Evolutionary conservation across 2,329 filamentous ascomycete species (phyloP), one percentile per base, ranked within the genome.

Genomic region (Ophiostoma ulmi): DNA sequence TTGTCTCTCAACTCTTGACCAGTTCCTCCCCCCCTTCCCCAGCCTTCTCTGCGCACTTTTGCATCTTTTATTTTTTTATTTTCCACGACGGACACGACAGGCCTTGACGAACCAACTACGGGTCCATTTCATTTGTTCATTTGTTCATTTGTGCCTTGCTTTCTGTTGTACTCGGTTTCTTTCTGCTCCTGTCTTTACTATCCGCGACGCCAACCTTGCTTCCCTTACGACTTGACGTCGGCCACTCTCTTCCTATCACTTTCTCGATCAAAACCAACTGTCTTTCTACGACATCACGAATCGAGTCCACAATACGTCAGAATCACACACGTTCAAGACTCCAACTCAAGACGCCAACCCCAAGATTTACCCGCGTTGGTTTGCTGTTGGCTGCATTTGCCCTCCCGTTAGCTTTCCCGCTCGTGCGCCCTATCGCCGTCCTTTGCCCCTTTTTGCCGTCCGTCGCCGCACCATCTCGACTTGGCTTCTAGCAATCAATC

Each of bases 31-130:
- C 55, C 64, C 65, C 44, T 70, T 68, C 58, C 66, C 69, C 68
- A 70, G 68, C 71, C 69, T 72, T 68, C 65, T 65, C 41, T 66
- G 38, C 61, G 52, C 55, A 17, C 39, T 64, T 64, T 69, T 67
- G 65, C 20, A 31, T 63, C 26, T 61, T 38, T 58, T 61, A 31
- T 10, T 64, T 64, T 64, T 26, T 64, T 64, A 64, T 64, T 64
- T 20, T 6, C 35, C 13, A 61, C 52, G 44, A 68, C 67, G 48
- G 48, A 8, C n/a, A 71, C 70, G 58, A 71, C 70, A 39, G 36
- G 66, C 52, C 67, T 63, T 41, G 65, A 61, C 41, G 10, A 67
- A 44, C 39, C 38, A 14, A 20, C 58, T 26, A 63, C 65, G 22
- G 20, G 52, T 66, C 41, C 69, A 68, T 58, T 48, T 39, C 52